A percentile compares a stretch with the other conserved stretches of the same genome.
These are phyloP conservation scores for Podosphaera fusca DNA, from an alignment of 2,329 filamentous ascomycete species.

Conservation along the genomic window DNA sequence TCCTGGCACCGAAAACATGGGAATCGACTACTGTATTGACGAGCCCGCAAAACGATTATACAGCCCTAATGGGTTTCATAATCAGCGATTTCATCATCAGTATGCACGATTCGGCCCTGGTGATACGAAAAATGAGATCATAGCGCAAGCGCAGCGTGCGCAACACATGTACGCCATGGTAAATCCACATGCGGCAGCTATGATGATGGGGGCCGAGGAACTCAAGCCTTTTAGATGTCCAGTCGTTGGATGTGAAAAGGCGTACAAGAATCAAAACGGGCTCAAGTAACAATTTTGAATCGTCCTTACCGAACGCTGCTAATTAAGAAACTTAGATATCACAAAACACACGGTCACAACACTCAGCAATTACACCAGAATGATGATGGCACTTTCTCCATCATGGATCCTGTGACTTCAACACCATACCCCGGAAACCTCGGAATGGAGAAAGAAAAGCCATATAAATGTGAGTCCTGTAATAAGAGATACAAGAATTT, in stretches of 20 bases:
- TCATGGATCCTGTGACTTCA: conserved; percentile 88
- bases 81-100: conserved; percentile 42
- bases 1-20: conserved; percentile 22
- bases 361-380: conserved; percentile 95
- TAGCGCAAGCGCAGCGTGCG: conserved; percentile 42
- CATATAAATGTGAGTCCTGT: conserved; percentile 89
- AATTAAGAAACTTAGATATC: conserved; percentile 25
- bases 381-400: conserved; percentile 89
- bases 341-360: conserved; percentile 73
- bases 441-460: conserved; percentile 99
- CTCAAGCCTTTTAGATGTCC: conserved; percentile 96
- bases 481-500: conserved; percentile 98
- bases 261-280: conserved; percentile 98
- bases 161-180: conserved; percentile 25
- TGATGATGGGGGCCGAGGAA: conserved; percentile 42
- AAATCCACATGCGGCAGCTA: conserved; percentile 17
- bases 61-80: conserved; percentile 54
- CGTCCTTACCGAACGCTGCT: conserved; percentile 1
- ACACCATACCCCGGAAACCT: conserved; percentile 85
- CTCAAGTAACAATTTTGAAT: conserved; percentile 46
- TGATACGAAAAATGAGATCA: conserved; percentile 31
- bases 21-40: conserved; percentile 49
- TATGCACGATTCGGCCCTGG: conserved; percentile 52
- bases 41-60: conserved; percentile 87
- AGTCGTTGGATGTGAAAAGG: conserved; percentile 95